These are phyloP conservation scores for Dianthus caryophyllus DNA, from an alignment of 148 eudicot species.

Conservation along the genomic window DNA sequence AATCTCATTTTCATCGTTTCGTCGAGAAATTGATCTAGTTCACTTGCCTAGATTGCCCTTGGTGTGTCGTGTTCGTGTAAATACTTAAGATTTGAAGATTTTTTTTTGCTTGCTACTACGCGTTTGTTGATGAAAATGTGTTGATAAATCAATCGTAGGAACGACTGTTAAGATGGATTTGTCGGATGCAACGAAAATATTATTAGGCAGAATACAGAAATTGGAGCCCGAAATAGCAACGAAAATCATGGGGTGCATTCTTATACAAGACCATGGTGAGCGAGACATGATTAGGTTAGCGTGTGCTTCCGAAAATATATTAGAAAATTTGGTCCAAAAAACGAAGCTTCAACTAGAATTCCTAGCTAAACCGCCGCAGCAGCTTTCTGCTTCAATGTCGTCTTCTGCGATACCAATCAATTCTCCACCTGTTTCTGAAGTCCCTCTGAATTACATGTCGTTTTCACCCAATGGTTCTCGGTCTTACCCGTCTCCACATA, in stretches of 20 bases:
- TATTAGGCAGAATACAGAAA: conserved; percentile 43
- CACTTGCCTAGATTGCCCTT: not conserved
- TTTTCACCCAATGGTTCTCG: conserved; percentile 37
- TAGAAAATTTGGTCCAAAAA: conserved; percentile 39
- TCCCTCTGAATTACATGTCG: conserved; percentile 29
- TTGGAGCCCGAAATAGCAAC: conserved; percentile 60
- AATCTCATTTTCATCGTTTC: not conserved
- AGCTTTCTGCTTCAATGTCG: conserved; percentile 36
- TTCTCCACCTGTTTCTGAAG: conserved; percentile 31
- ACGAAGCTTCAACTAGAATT: conserved; percentile 38
- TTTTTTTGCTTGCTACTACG: not conserved
- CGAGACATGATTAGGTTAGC: conserved; percentile 63
- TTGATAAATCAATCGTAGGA: conserved; percentile 22
- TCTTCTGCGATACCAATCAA: conserved; percentile 24
- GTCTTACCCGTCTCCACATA: conserved; percentile 27
- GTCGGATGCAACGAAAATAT: conserved; percentile 38
- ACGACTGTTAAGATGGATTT: conserved; percentile 47
- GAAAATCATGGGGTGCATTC: conserved; percentile 55
- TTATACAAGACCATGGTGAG: conserved; percentile 40
- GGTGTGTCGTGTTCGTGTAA: not conserved
- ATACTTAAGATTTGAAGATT: not conserved
- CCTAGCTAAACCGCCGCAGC: conserved; percentile 27
- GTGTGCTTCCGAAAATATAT: conserved; percentile 46
- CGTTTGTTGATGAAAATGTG: conserved; percentile 15
- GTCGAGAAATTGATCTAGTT: not conserved